Conservation (phyloP, 768 basidiomycete genomes). For the Pisolithus marmoratus region DNA sequence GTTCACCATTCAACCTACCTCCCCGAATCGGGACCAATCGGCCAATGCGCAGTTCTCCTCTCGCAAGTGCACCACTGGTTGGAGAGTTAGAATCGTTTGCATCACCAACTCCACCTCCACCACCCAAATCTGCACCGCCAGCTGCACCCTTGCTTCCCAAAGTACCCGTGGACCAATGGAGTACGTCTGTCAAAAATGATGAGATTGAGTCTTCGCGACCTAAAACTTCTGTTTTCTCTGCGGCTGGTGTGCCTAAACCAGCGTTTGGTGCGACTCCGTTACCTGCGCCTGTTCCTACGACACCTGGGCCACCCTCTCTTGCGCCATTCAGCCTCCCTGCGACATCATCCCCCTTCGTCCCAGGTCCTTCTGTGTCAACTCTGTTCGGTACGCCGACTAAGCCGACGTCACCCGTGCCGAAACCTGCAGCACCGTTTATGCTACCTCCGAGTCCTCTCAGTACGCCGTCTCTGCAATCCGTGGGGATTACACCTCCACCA, state of each 20-base stretch:
- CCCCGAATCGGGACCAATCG: conserved; percentile 55
- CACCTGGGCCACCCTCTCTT: conserved; percentile 5
- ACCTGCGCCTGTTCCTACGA: conserved; percentile 2
- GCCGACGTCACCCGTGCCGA: neutral
- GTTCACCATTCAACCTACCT: conserved; percentile 38
- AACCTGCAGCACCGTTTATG: conserved; percentile 3
- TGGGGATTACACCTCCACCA: neutral
- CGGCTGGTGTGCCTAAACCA: conserved; percentile 17
- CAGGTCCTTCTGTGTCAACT: conserved; percentile 2
- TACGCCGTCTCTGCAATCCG: neutral
- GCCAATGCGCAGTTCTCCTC: conserved; percentile 71
- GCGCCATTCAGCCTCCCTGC: conserved; percentile 8
- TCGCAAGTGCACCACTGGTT: conserved; percentile 51
- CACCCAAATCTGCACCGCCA: conserved; percentile 15
- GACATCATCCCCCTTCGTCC: conserved; percentile 7
- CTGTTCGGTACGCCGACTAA: conserved; percentile 6
- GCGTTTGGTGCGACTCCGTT: conserved; percentile 8
- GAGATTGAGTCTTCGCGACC: conserved; percentile 29
- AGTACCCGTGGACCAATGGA: conserved; percentile 31
- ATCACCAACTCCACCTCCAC: conserved; percentile 7
- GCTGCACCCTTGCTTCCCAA: conserved; percentile 38
- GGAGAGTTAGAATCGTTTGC: conserved; percentile 32
- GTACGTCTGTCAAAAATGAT: conserved; percentile 12
- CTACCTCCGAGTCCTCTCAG: conserved; percentile 10
- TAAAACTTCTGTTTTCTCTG: conserved; percentile 43